Conservation (phyloP, 768 basidiomycete species). For the Boletus speciosus region DNA sequence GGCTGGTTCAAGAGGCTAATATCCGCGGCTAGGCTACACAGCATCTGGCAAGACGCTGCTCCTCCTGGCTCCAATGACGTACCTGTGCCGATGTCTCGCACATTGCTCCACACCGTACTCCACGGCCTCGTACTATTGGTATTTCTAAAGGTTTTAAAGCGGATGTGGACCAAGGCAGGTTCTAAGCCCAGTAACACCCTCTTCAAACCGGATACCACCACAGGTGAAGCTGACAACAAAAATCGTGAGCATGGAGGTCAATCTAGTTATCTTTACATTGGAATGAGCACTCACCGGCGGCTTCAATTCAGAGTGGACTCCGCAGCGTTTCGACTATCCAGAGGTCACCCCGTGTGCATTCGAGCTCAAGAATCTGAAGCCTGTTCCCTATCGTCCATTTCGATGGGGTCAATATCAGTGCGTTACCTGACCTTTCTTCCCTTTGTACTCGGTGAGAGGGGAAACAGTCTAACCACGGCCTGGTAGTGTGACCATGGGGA, state of each 20-base stretch:
- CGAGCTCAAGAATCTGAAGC: conserved; percentile 44
- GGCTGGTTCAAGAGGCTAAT: conserved; percentile 9
- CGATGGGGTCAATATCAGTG: conserved; percentile 62
- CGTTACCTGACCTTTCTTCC: conserved; percentile 20
- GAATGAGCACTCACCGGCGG: neutral
- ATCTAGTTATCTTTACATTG: neutral
- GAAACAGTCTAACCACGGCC: conserved; percentile 1
- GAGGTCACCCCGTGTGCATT: conserved; percentile 38
- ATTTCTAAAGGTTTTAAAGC: conserved; percentile 9
- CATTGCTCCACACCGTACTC: conserved; percentile 18
- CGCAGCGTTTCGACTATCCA: conserved; percentile 51
- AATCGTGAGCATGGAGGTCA: conserved; percentile 24
- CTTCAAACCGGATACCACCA: conserved; percentile 1
- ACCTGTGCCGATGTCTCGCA: conserved; percentile 4
- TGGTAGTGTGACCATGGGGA: conserved; percentile 64
- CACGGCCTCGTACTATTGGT: conserved; percentile 10
- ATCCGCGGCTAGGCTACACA: conserved; percentile 2
- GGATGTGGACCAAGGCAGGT: conserved; percentile 5
- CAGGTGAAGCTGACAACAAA: conserved; percentile 16
- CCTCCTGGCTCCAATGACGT: conserved; percentile 22
- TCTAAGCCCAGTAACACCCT: neutral
- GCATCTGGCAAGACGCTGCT: neutral
- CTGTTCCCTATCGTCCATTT: conserved; percentile 64
- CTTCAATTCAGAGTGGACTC: conserved; percentile 46
- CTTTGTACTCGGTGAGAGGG: neutral